A percentile compares a stretch with the other conserved stretches of the same genome.
These are phyloP conservation scores for Penicillium hesseltinei DNA, from an alignment of 2,329 filamentous ascomycete species.

Conservation along the genomic window DNA sequence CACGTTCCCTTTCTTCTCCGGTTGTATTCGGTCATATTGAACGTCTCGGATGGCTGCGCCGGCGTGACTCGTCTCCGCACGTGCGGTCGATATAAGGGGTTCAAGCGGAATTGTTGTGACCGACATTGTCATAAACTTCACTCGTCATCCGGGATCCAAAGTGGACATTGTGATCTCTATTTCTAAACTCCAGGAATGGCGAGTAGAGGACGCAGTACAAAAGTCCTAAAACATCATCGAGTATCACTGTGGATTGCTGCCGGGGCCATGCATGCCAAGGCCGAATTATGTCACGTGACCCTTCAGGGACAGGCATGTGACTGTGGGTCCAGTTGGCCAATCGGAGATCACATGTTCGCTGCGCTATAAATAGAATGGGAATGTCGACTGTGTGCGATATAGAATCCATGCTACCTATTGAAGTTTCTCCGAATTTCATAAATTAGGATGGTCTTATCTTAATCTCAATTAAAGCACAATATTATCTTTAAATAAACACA, in stretches of 20 bases:
- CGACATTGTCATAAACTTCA: slow-evolving; percentile 3
- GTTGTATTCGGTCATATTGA: background rate
- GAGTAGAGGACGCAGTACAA: background rate
- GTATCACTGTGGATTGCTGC: background rate
- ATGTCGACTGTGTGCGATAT: background rate
- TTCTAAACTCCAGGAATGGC: background rate
- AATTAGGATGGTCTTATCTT: background rate
- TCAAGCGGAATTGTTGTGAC: slow-evolving; percentile 9
- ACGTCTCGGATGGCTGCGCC: background rate
- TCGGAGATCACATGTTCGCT: background rate
- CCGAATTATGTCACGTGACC: background rate
- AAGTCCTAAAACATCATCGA: background rate
- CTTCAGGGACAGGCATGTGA: background rate
- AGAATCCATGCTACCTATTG: background rate
- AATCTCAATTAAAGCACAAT: background rate
- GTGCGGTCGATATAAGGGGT: slow-evolving; percentile 6
- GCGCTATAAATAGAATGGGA: background rate
- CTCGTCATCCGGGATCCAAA: slow-evolving; percentile 1
- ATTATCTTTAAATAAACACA: background rate
- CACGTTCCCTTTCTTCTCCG: background rate
- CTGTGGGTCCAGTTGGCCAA: background rate
- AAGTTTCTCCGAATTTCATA: background rate
- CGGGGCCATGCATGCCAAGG: background rate
- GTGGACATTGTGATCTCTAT: background rate
- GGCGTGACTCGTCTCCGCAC: slow-evolving; percentile 8